Percentiles rank a stretch among this genome's conserved stretches.
phyloP scores from a whole-genome alignment of 2,329 filamentous ascomycete genomes.

The Penicillium sp. region DNA sequence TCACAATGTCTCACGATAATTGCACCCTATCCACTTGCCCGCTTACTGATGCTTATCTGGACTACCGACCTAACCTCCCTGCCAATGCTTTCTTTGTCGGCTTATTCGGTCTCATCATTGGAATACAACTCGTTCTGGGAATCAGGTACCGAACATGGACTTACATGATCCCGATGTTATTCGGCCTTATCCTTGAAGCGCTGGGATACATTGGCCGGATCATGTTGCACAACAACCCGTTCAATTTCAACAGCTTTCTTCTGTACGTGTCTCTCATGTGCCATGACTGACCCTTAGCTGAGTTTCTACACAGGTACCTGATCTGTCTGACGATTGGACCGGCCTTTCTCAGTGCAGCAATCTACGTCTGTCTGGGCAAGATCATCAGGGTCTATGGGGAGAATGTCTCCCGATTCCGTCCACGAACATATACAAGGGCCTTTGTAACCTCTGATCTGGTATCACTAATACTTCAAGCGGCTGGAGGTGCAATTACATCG shows the following conservation, averaged over 20 bases:
- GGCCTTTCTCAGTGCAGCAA: slow-evolving; percentile 63
- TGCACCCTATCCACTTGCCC: slow-evolving; percentile 15
- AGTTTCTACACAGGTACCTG: slow-evolving; percentile 52
- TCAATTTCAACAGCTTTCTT: slow-evolving; percentile 44
- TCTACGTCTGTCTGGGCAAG: slow-evolving; percentile 58
- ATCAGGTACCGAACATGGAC: slow-evolving; percentile 12
- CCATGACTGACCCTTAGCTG: slow-evolving; percentile 36
- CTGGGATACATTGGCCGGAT: slow-evolving; percentile 62
- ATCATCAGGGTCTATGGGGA: slow-evolving; percentile 39
- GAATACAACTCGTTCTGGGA: slow-evolving; percentile 4
- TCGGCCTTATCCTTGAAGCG: slow-evolving; percentile 58
- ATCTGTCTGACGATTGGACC: slow-evolving; percentile 65
- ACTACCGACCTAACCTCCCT: slow-evolving; percentile 12
- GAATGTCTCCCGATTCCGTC: slow-evolving; percentile 33
- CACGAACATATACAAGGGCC: slow-evolving; percentile 36
- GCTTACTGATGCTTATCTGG: slow-evolving; percentile 7
- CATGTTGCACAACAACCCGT: slow-evolving; percentile 54
- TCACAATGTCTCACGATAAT: neutral
- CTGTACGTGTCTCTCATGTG: slow-evolving; percentile 28
- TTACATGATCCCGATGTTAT: slow-evolving; percentile 35
- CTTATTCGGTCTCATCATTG: slow-evolving; percentile 9
- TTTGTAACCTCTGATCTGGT: slow-evolving; percentile 66
- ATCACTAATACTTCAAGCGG: slow-evolving; percentile 61
- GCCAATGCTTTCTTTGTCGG: slow-evolving; percentile 14
- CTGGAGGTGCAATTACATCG: slow-evolving; percentile 58